These are phyloP conservation scores for Lenzites betulinus DNA, from an alignment of 768 basidiomycete species.

Conservation along the genomic window DNA sequence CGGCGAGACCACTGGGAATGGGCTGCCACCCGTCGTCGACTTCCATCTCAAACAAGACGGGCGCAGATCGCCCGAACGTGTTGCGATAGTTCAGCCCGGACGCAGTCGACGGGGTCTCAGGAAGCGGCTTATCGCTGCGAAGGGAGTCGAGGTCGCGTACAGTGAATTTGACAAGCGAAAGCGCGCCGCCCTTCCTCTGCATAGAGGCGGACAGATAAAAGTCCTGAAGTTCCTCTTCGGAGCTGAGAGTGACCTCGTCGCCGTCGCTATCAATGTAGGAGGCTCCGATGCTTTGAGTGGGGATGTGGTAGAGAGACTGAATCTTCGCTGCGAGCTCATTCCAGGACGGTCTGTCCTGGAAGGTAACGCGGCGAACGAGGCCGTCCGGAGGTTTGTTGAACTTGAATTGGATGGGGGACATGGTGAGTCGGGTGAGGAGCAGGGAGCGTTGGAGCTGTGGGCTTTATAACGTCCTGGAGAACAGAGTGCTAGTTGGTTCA, in stretches of 20 bases:
- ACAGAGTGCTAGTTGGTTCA: conserved; percentile 12
- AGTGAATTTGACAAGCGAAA: conserved; percentile 54
- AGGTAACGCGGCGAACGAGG: conserved; percentile 61
- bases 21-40: conserved; percentile 62
- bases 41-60: conserved; percentile 49
- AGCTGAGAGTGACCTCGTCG: conserved; percentile 77
- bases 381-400: conserved; percentile 53
- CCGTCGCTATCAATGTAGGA: conserved; percentile 73
- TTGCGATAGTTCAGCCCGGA: conserved; percentile 46
- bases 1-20: conserved; percentile 42
- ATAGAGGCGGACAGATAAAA: conserved; percentile 48
- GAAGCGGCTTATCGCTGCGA: conserved; percentile 37
- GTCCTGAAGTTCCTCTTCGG: conserved; percentile 77
- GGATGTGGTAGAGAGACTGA: conserved; percentile 55
- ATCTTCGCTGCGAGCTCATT: conserved; percentile 55
- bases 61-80: conserved; percentile 56
- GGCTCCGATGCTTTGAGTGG: conserved; percentile 59
- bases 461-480: conserved; percentile 9
- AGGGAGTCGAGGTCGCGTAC: conserved; percentile 57
- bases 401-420: conserved; percentile 64
- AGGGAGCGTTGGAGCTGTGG: neutral
- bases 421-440: conserved; percentile 33
- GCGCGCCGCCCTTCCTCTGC: conserved; percentile 19
- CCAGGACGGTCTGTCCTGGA: conserved; percentile 58
- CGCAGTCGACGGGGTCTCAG: conserved; percentile 34